Evolutionary conservation across 2,329 filamentous ascomycete genomes (phyloP).

Genomic region (Colletotrichum sojae): DNA sequence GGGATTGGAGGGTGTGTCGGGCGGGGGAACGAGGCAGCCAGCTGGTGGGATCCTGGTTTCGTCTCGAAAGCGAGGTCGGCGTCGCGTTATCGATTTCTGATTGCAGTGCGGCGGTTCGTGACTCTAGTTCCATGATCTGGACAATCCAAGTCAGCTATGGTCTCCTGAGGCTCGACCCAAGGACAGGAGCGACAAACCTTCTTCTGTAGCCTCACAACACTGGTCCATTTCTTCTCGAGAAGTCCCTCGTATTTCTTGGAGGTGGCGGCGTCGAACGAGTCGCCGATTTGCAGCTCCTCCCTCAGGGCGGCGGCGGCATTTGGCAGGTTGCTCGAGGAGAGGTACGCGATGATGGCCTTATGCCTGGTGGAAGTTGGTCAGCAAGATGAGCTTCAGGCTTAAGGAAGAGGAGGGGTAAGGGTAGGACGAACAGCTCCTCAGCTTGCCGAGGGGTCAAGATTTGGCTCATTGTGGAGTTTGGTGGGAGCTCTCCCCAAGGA

Average conservation of each 20-base stretch:
- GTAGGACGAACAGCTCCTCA: conserved; percentile 81
- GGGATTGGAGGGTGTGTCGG: conserved; percentile 86
- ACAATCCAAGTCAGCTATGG: conserved; percentile 5
- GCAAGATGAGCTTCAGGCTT: conserved; percentile 18
- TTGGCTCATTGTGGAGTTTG: conserved; percentile 72
- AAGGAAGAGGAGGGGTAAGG: background rate
- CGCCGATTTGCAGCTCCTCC: conserved; percentile 80
- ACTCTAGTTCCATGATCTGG: conserved; percentile 94
- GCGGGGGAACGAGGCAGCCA: conserved; percentile 91
- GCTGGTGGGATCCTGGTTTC: conserved; percentile 85
- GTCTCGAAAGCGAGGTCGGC: conserved; percentile 79
- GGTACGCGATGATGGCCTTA: conserved; percentile 93
- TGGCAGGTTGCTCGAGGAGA: conserved; percentile 79
- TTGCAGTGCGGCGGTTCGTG: conserved; percentile 80
- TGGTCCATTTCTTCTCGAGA: conserved; percentile 99
- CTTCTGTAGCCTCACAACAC: conserved; percentile 93
- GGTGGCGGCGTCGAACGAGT: conserved; percentile 82
- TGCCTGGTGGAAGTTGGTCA: conserved; percentile 69
- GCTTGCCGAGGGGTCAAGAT: conserved; percentile 85
- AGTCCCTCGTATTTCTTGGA: conserved; percentile 95
- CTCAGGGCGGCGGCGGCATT: conserved; percentile 80
- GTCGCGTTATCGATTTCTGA: conserved; percentile 88
- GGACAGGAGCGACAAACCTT: conserved; percentile 72
- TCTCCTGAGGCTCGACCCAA: background rate
- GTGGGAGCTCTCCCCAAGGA: conserved; percentile 5